These are phyloP conservation scores for Tuber aestivum DNA, from an alignment of 495 filamentous ascomycete genomes.

Conservation along the genomic window DNA sequence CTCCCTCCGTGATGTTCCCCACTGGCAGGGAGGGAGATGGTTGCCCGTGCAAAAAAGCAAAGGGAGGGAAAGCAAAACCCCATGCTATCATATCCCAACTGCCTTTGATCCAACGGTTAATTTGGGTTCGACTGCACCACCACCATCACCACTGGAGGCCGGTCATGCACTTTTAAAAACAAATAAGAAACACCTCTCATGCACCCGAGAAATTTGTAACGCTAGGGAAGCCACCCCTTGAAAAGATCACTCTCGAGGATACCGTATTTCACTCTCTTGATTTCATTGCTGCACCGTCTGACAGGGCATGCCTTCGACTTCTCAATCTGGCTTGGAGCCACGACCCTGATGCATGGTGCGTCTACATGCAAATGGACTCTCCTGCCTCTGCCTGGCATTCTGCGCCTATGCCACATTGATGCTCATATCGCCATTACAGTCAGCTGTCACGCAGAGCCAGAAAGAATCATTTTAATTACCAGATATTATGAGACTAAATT, in stretches of 20 bases:
- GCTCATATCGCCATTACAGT: constrained; percentile 15
- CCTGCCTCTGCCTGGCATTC: constrained; percentile 38
- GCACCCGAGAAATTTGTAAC: constrained; percentile 17
- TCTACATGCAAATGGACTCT: constrained; percentile 18
- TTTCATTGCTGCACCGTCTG: constrained; percentile 34
- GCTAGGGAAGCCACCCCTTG: constrained; percentile 22
- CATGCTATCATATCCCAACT: not conserved
- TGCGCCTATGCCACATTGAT: constrained; percentile 37
- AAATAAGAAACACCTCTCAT: constrained; percentile 31
- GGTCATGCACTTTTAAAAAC: constrained; percentile 11
- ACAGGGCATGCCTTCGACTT: constrained; percentile 35
- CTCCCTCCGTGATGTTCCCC: constrained; percentile 25
- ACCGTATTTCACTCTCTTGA: constrained; percentile 2
- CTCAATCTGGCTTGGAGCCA: constrained; percentile 39
- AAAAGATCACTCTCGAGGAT: constrained; percentile 18
- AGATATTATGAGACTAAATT: constrained; percentile 1
- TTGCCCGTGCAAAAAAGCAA: not conserved
- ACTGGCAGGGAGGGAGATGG: not conserved
- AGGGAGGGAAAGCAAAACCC: not conserved
- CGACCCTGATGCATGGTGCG: constrained; percentile 34
- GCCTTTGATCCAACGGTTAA: constrained; percentile 1
- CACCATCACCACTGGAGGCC: not conserved
- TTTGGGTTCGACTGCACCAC: not conserved
- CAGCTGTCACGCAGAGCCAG: not conserved
- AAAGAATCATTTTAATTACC: not conserved